phyloP scores from a whole-genome alignment of 371 early-diverging fungal species.

The Rhizopus sp. region DNA sequence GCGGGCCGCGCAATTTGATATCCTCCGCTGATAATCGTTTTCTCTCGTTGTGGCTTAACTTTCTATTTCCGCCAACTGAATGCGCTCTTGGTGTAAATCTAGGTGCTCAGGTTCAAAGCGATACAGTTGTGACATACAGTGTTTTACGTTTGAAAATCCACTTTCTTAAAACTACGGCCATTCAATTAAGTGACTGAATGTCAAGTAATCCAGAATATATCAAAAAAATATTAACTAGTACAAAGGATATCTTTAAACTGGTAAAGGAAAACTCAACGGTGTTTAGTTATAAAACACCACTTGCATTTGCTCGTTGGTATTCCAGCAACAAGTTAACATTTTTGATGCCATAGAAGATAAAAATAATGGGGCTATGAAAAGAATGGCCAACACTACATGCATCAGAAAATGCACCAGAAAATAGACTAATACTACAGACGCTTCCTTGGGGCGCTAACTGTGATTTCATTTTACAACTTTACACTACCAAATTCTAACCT shows the following conservation, averaged over 20 bases:
- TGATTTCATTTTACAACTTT: too few species aligned
- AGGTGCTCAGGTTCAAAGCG: too few species aligned
- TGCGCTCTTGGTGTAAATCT: too few species aligned
- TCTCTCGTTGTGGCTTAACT: too few species aligned
- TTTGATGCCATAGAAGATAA: conserved; percentile 17
- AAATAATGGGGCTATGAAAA: conserved; percentile 15
- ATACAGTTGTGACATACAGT: too few species aligned
- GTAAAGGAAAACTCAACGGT: conserved; percentile 12
- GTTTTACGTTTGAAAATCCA: too few species aligned
- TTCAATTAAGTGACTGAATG: conserved; percentile 13
- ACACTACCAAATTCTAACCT: too few species aligned
- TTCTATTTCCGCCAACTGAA: too few species aligned
- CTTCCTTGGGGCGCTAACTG: too few species aligned
- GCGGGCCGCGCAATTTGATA: background rate
- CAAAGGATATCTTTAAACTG: conserved; percentile 13
- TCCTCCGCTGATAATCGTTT: too few species aligned
- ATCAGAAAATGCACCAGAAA: too few species aligned
- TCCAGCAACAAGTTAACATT: conserved; percentile 18
- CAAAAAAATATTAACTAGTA: conserved; percentile 10
- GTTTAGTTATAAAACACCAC: conserved; percentile 7
- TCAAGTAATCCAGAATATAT: conserved; percentile 13
- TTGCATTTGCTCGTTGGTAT: conserved; percentile 11
- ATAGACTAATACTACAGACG: too few species aligned
- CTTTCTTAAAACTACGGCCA: background rate
- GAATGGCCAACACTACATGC: background rate